phyloP scores from a whole-genome alignment of 495 filamentous ascomycete species.

The Neurospora sp. region DNA sequence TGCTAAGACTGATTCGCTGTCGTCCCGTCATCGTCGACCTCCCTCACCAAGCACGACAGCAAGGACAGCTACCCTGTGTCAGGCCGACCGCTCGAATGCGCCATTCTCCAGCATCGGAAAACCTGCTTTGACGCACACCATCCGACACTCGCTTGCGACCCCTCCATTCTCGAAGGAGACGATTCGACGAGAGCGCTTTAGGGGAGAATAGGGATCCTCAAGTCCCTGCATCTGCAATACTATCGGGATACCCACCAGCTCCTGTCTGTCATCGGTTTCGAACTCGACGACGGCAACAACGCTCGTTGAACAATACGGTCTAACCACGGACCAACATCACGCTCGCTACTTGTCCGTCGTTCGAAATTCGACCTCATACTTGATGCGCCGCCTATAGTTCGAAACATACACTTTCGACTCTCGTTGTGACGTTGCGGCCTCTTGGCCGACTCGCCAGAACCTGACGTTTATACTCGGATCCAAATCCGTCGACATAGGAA shows the following conservation, averaged over 20 bases:
- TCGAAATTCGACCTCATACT: constrained; percentile 24
- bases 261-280: not conserved
- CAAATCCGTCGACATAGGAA: not conserved
- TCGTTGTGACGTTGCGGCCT: constrained; percentile 3
- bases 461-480: not conserved
- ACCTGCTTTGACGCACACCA: constrained; percentile 18
- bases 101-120: constrained; percentile 10
- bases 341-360: constrained; percentile 1
- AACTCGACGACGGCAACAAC: not conserved
- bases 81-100: constrained; percentile 6
- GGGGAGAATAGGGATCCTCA: not conserved
- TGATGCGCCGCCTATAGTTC: constrained; percentile 20
- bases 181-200: not conserved
- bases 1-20: not conserved
- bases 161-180: not conserved
- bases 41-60: not conserved
- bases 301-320: not conserved
- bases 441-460: not conserved
- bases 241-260: constrained; percentile 12
- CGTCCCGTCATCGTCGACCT: not conserved
- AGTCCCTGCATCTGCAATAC: not conserved
- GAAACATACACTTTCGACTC: not conserved
- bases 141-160: constrained; percentile 7
- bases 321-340: not conserved
- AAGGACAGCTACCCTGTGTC: not conserved